These are phyloP conservation scores for Beauveria medogensis DNA, from an alignment of 2,329 filamentous ascomycete genomes.

Conservation along the genomic window DNA sequence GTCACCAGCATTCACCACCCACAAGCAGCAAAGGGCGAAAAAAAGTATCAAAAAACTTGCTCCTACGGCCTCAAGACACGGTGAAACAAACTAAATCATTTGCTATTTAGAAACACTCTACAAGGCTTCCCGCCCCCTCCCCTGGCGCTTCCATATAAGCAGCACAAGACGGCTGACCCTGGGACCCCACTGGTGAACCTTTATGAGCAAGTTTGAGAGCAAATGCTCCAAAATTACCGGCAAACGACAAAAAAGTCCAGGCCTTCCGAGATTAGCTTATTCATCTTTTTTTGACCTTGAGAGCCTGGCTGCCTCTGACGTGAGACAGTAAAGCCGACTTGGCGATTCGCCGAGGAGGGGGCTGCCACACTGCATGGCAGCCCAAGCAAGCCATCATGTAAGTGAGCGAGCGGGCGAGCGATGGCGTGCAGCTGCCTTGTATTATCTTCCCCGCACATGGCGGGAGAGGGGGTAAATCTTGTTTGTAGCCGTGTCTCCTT, in stretches of 20 bases:
- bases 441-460: not conserved
- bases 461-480: not conserved
- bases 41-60: not conserved
- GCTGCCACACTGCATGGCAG: not conserved
- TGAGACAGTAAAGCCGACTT: not conserved
- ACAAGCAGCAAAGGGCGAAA: not conserved
- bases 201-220: slow-evolving; percentile 29
- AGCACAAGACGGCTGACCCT: not conserved
- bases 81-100: not conserved
- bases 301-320: not conserved
- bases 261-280: not conserved
- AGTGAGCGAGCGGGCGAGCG: not conserved
- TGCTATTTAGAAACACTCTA: not conserved
- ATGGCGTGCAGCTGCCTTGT: slow-evolving; percentile 2
- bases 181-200: slow-evolving; percentile 4
- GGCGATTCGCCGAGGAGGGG: not conserved
- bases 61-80: not conserved
- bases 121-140: too few relatives aligned
- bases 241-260: not conserved
- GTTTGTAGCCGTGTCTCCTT: not conserved
- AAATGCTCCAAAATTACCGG: slow-evolving; percentile 18
- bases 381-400: not conserved
- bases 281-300: not conserved
- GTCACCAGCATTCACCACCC: not conserved
- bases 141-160: too few relatives aligned